Evolutionary conservation across 2,329 filamentous ascomycete genomes (phyloP), one percentile per base, ranked within the genome.

Genomic region (Mycosphaerella sp.): DNA sequence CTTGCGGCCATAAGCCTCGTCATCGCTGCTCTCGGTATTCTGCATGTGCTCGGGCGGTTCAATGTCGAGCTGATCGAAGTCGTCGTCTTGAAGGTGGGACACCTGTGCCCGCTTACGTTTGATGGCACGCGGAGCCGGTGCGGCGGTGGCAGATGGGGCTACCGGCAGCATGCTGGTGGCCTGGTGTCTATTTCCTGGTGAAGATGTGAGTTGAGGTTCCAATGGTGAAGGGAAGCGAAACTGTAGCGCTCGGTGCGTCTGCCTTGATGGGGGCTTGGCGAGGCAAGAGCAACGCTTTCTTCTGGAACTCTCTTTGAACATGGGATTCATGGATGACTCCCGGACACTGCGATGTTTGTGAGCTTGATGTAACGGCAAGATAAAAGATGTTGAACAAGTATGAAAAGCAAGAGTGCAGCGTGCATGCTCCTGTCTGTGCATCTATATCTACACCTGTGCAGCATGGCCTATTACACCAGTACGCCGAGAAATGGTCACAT

Each of bases 81-180:
- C 58, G n/a, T 63, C 53, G 21, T 62, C 56, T n/a, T 58, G 55
- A 21, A 52, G 48, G 49, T 68, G 67, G 5, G 60, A 65, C 11
- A 67, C 54, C 8, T 54, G 56, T 14, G 58, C 51, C 46, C 66
- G 58, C 63, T 67, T 67, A 50, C 66, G 66, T 58, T 65, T 67
- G 48, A 59, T 56, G 43, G 46, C 51, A 14, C 52, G 53, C 17
- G 45, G 12, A n/a, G 53, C 32, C n/a, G 34, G 14, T 21, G 42
- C 21, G 26, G 32, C 31, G 31, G 34, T 34, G n/a, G 40, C 38
- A 29, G 43, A 3, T 14, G 34, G 9, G 29, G 29, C 42, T 38
- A 41, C 31, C 10, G 40, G 43, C 48, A 50, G 45, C 32, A 34
- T 23, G 21, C 38, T 38, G 45, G 17, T 29, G 26, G 6, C 26